A percentile compares a stretch with the other conserved stretches of the same genome.
Evolutionary conservation across 805 yeast species (phyloP).

Genomic region (Maudiozyma turicensis): DNA sequence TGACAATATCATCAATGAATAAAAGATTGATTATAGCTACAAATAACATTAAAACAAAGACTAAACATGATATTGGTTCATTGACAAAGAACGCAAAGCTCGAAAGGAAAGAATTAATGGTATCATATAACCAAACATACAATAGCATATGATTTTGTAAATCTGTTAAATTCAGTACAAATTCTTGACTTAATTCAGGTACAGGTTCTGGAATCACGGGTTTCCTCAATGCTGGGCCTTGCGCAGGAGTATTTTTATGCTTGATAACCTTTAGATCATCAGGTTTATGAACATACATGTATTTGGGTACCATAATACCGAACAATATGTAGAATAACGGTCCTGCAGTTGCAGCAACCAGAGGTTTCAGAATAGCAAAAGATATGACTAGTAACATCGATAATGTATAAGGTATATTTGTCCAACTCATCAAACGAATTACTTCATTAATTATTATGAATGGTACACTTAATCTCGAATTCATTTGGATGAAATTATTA

Average conservation of each 20-base stretch:
- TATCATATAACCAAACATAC: slow-evolving; percentile 56
- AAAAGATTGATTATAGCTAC: slow-evolving; percentile 26
- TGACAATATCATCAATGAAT: slow-evolving; percentile 22
- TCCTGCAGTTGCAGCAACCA: slow-evolving; percentile 37
- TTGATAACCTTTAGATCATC: slow-evolving; percentile 32
- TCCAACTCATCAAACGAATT: slow-evolving; percentile 53
- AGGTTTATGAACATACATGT: slow-evolving; percentile 51
- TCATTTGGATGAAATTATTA: slow-evolving; percentile 51
- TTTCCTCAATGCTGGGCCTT: slow-evolving; percentile 41
- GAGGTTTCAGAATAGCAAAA: slow-evolving; percentile 51
- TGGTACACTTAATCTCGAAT: slow-evolving; percentile 51
- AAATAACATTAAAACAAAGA: slow-evolving; percentile 34
- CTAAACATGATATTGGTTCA: slow-evolving; percentile 46
- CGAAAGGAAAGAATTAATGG: slow-evolving; percentile 36
- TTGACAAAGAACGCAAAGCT: slow-evolving; percentile 57
- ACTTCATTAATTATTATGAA: slow-evolving; percentile 52
- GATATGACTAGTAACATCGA: slow-evolving; percentile 44
- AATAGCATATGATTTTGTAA: slow-evolving; percentile 70
- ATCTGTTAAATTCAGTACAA: slow-evolving; percentile 69
- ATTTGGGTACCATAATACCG: slow-evolving; percentile 60
- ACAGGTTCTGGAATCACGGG: slow-evolving; percentile 57
- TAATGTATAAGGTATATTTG: slow-evolving; percentile 49
- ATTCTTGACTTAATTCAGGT: slow-evolving; percentile 71
- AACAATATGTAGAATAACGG: slow-evolving; percentile 48
- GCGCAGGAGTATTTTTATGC: slow-evolving; percentile 37